Percentiles rank a stretch among this genome's conserved stretches.
These are phyloP conservation scores for Antarctomyces pellizariae DNA, from an alignment of 495 filamentous ascomycete genomes.

Conservation along the genomic window DNA sequence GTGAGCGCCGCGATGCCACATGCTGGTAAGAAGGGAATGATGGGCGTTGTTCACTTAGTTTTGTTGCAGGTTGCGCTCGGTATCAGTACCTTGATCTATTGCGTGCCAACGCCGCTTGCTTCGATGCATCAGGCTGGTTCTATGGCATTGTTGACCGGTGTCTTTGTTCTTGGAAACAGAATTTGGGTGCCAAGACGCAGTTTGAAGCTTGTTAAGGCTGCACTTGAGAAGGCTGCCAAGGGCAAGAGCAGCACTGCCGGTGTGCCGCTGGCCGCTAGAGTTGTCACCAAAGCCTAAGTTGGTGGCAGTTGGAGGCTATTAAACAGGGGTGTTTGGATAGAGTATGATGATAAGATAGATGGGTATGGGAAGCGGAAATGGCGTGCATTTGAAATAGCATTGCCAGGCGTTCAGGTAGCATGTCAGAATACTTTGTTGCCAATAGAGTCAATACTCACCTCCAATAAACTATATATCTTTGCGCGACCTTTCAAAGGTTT, in stretches of 20 bases:
- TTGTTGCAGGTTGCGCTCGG: constrained; percentile 65
- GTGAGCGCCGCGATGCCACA: constrained; percentile 40
- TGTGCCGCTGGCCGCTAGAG: no score
- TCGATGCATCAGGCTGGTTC: constrained; percentile 85
- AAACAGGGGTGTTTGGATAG: neutral
- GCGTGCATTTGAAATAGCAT: neutral
- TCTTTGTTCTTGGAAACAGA: constrained; percentile 45
- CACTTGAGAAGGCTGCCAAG: neutral
- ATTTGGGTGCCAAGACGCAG: constrained; percentile 25
- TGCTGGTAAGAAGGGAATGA: constrained; percentile 41
- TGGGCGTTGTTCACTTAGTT: constrained; percentile 63
- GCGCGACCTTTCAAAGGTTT: no score
- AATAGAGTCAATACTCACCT: no score
- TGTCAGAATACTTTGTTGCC: no score
- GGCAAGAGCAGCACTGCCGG: neutral
- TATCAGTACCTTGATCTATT: constrained; percentile 74
- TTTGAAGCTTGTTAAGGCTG: constrained; percentile 18
- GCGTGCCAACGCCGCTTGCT: constrained; percentile 71
- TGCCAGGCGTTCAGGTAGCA: no score
- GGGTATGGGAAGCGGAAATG: neutral
- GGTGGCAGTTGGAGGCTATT: neutral
- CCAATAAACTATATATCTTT: no score
- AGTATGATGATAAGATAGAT: neutral
- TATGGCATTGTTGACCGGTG: constrained; percentile 63
- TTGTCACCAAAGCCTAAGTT: neutral